Conservation (phyloP, 1,284 basidiomycete species). For the Melampsora abietis-canadensis region DNA sequence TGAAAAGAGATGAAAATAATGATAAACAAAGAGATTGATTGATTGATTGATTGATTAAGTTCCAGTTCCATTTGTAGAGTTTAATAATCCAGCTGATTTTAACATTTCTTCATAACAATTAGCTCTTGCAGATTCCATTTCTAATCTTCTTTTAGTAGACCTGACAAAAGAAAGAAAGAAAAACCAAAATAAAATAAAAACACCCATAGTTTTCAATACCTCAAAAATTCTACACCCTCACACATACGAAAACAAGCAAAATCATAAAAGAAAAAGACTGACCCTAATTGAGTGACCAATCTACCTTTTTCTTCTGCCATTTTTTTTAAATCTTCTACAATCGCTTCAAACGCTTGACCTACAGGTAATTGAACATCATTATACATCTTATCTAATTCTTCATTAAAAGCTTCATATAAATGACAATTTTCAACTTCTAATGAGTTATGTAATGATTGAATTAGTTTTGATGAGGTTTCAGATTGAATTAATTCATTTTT, state of each 20-base stretch:
- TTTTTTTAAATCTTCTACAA: constrained; percentile 27
- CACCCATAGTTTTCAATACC: too few species aligned
- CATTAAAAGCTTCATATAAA: constrained; percentile 40
- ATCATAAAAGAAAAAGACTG: not conserved
- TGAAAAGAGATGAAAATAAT: not conserved
- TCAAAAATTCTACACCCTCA: too few species aligned
- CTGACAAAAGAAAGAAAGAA: constrained; percentile 17
- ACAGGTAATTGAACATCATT: constrained; percentile 33
- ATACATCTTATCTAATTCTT: constrained; percentile 43
- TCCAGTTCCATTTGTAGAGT: not conserved
- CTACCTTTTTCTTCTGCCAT: constrained; percentile 16
- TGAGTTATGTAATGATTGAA: not conserved
- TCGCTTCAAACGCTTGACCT: constrained; percentile 4
- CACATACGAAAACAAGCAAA: not conserved
- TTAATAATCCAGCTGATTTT: constrained; percentile 20
- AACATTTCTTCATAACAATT: constrained; percentile 24
- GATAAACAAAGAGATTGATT: not conserved
- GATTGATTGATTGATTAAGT: not conserved
- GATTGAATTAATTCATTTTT: not conserved
- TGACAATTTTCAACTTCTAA: constrained; percentile 35
- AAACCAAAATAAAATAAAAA: not conserved
- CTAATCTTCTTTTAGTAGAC: constrained; percentile 27
- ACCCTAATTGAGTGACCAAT: constrained; percentile 27
- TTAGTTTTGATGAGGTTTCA: not conserved
- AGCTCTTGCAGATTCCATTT: constrained; percentile 23